phyloP scores from a whole-genome alignment of 2,329 filamentous ascomycete species.

The Pseudogymnoascus sp. region DNA sequence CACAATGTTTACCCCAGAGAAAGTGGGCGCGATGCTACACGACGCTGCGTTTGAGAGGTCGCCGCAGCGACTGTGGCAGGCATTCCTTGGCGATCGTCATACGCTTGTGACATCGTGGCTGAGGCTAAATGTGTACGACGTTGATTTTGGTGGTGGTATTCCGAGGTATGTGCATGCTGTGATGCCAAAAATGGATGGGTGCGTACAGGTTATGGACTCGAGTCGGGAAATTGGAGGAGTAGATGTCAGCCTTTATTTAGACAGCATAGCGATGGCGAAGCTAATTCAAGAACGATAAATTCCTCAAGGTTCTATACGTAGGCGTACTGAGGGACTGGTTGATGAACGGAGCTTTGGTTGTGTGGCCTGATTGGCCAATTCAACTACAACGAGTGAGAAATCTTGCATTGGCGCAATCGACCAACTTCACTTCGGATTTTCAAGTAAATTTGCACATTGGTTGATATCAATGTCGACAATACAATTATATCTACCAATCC shows the following conservation, averaged over 20 bases:
- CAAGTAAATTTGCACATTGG: no score
- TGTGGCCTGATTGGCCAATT: not conserved
- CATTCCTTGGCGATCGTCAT: constrained; percentile 37
- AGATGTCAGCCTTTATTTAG: constrained; percentile 31
- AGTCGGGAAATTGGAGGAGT: constrained; percentile 21
- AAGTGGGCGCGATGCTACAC: constrained; percentile 36
- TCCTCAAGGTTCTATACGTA: no score
- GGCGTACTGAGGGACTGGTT: not conserved
- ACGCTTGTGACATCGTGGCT: constrained; percentile 40
- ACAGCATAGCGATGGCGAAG: constrained; percentile 24
- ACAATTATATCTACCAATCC: not conserved
- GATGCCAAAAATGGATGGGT: constrained; percentile 37
- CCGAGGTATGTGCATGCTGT: constrained; percentile 34
- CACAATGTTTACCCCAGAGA: constrained; percentile 31
- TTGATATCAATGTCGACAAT: not conserved
- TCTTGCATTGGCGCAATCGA: not conserved
- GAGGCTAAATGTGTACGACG: constrained; percentile 32
- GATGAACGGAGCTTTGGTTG: not conserved
- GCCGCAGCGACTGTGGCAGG: constrained; percentile 43
- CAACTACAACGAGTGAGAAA: not conserved
- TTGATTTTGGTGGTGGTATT: constrained; percentile 32
- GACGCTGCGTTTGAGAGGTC: constrained; percentile 36
- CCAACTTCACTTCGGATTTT: no score
- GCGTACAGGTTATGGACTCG: constrained; percentile 36
- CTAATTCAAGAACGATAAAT: constrained; percentile 14